Percentiles rank a stretch among this genome's conserved stretches.
These are phyloP conservation scores for Komagataella phaffii DNA, from an alignment of 805 yeast genomes.

Conservation along the genomic window DNA sequence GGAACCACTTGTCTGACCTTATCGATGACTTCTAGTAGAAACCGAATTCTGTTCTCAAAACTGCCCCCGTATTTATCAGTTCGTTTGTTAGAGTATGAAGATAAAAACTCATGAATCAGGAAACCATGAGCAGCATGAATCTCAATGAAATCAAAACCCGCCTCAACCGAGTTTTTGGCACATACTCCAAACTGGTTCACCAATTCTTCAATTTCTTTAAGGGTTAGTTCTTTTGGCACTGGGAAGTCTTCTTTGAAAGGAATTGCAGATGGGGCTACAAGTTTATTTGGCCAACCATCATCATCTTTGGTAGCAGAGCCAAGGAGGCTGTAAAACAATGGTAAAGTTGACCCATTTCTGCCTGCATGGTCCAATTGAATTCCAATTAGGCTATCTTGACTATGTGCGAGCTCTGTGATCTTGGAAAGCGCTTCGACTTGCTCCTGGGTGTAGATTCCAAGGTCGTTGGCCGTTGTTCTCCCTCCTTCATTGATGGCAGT, in stretches of 20 bases:
- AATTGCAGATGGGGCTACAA: slow-evolving; percentile 33
- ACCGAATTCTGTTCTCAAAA: slow-evolving; percentile 40
- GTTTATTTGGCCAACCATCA: slow-evolving; percentile 29
- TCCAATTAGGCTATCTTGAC: slow-evolving; percentile 31
- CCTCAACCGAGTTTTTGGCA: slow-evolving; percentile 34
- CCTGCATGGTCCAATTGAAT: slow-evolving; percentile 46
- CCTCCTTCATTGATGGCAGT: slow-evolving; percentile 9
- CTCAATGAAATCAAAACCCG: slow-evolving; percentile 53
- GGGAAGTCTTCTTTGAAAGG: slow-evolving; percentile 11
- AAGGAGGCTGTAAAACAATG: background rate
- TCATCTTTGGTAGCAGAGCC: slow-evolving; percentile 14
- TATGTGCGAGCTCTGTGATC: slow-evolving; percentile 31
- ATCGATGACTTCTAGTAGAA: slow-evolving; percentile 31
- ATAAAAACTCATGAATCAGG: slow-evolving; percentile 33
- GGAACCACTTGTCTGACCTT: slow-evolving; percentile 26
- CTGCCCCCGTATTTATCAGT: slow-evolving; percentile 54
- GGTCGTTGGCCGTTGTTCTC: slow-evolving; percentile 10
- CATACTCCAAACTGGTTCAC: slow-evolving; percentile 28
- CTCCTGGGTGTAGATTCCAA: slow-evolving; percentile 37
- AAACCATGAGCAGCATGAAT: slow-evolving; percentile 58
- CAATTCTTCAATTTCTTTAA: slow-evolving; percentile 24
- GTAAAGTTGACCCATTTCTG: slow-evolving; percentile 18
- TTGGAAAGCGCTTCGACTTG: slow-evolving; percentile 27
- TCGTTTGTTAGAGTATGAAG: slow-evolving; percentile 32
- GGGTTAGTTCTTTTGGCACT: slow-evolving; percentile 28